Base-by-base conservation (phyloP, 257 asterid species). In the Penstemon newberryi region DNA sequence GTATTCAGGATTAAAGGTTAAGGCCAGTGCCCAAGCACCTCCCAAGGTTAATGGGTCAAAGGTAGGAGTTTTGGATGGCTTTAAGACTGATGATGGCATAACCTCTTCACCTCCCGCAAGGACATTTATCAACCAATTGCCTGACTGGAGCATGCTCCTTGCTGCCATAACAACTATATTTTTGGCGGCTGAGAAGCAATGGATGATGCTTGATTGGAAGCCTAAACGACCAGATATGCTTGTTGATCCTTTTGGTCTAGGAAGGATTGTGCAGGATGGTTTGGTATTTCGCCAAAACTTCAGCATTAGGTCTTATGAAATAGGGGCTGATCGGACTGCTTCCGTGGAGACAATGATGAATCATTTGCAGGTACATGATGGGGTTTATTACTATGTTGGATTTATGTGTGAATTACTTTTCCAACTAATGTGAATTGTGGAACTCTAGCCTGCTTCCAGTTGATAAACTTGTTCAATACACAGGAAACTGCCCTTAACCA, bases 171-270 rank as follows among this genome's bases (percentile, higher is more conserved):
- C 97, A 1, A 94, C 99, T 8, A 78, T 90, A 64, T 94, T 94
- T 84, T 80, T 94, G 83, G 99, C 99, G 7, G 97, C 99, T 8
- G 99, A 94, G 82, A 94, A 91, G 83, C 96, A 89, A 77, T 94
- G 99, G 99, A 94, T 87, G 96, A 90, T 89, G 97, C 95, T 94
- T 84, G 99, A 94, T 78, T 91, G 96, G 97, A 94, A 94, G 71
- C 96, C 97, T 4, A 94, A 91, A 81, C 83, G 97, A 60, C 71
- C 96, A 38, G 96, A 94, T 70, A 78, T 80, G 86, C 85, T 89
- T 71, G 76, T 63, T 72, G 99, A 91, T 70, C 95, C 96, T 43
- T 94, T 91, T 68, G 92, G 96, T 57, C 75, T 89, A 38, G 99
- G 99, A 56, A 81, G 85, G 77, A 89, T 93, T 71, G 89, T 93